Percentiles rank a stretch among this genome's conserved stretches.
phyloP scores from a whole-genome alignment of 495 filamentous ascomycete genomes.

The Xylaria telfairii region DNA sequence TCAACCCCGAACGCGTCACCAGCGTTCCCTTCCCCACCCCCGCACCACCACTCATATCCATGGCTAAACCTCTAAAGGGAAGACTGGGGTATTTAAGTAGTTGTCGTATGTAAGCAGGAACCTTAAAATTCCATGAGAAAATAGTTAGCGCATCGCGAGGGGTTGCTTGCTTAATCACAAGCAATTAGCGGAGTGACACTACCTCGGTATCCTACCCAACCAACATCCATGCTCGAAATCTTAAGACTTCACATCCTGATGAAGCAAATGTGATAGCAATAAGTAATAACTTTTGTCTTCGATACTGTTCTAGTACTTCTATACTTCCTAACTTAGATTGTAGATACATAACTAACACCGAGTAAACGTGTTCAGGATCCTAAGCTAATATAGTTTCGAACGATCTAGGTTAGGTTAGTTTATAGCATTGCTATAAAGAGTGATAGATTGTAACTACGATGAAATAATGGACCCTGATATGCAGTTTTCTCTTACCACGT shows the following conservation, averaged over 20 bases:
- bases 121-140: not conserved
- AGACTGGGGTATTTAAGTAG: not conserved
- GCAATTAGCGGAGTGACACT: not conserved
- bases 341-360: not conserved
- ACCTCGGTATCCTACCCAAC: too few species aligned
- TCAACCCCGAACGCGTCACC: not conserved
- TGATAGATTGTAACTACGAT: not conserved
- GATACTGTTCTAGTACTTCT: not conserved
- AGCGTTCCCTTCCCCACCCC: not conserved
- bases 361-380: not conserved
- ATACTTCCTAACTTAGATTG: not conserved
- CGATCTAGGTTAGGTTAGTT: not conserved
- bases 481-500: not conserved
- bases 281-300: not conserved
- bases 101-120: not conserved
- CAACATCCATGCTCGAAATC: not conserved
- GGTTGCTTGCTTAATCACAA: not conserved
- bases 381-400: not conserved
- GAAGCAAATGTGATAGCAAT: not conserved
- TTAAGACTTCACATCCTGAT: not conserved
- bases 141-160: not conserved
- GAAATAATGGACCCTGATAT: not conserved
- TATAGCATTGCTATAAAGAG: too few species aligned
- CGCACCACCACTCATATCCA: not conserved
- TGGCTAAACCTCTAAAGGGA: not conserved